Conservation (phyloP, 225 moss, liverwort and hornwort species). For the Bryum argenteum region DNA sequence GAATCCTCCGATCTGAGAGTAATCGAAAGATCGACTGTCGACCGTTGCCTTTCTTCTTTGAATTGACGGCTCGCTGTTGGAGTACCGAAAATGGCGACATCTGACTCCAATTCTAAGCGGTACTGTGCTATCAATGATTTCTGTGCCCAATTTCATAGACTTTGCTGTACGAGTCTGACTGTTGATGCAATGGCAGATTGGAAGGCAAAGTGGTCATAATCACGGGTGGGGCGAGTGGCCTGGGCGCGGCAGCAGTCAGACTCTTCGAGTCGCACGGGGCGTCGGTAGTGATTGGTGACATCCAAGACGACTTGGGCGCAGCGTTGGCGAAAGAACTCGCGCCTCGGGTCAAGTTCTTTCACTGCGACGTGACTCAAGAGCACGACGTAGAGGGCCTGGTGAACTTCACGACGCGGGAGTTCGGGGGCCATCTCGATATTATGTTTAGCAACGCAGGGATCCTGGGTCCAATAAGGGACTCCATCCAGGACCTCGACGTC, state of each 20-base stretch:
- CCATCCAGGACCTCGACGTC: slow-evolving; percentile 26
- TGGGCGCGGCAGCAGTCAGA: slow-evolving; percentile 45
- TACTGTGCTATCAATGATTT: too few species aligned
- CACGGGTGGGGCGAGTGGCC: slow-evolving; percentile 24
- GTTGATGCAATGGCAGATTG: background rate
- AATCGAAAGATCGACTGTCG: too few species aligned
- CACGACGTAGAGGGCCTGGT: slow-evolving; percentile 40
- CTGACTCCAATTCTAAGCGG: too few species aligned
- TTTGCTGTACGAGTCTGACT: too few species aligned
- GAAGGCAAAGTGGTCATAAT: slow-evolving; percentile 23
- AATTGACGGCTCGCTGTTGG: too few species aligned
- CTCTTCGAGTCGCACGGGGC: slow-evolving; percentile 48
- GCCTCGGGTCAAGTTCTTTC: slow-evolving; percentile 32
- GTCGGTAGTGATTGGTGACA: slow-evolving; percentile 42
- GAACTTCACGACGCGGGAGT: slow-evolving; percentile 26
- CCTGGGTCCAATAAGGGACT: background rate
- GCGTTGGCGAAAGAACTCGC: slow-evolving; percentile 38
- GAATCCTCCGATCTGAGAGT: too few species aligned
- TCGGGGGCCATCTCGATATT: slow-evolving; percentile 41
- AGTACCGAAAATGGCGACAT: too few species aligned
- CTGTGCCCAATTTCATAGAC: too few species aligned
- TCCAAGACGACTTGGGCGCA: slow-evolving; percentile 37
- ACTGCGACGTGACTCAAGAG: slow-evolving; percentile 50
- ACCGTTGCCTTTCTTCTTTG: too few species aligned
- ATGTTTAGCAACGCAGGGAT: slow-evolving; percentile 57